Percentiles rank a stretch among this genome's conserved stretches.
These are phyloP conservation scores for Xerocomellus amylosporus DNA, from an alignment of 768 basidiomycete species.

Conservation along the genomic window DNA sequence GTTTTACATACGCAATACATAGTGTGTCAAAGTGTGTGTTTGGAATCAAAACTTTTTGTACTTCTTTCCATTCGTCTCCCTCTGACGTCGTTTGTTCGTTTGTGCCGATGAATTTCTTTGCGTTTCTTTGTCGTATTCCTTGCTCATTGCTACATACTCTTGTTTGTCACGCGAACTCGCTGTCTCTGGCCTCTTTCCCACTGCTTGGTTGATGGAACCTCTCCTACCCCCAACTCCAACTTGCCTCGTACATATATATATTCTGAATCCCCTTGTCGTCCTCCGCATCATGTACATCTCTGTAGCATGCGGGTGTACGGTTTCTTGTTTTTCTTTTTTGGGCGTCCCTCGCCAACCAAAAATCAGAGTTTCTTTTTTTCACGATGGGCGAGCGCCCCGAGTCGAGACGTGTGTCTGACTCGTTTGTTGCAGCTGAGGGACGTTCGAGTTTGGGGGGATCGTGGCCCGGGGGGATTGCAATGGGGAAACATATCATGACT, in stretches of 20 bases:
- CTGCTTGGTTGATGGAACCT: background rate
- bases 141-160: background rate
- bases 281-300: conserved; percentile 7
- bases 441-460: no score
- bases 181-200: background rate
- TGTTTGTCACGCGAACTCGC: background rate
- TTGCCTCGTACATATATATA: background rate
- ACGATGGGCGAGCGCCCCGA: no score
- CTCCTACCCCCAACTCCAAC: background rate
- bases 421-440: no score
- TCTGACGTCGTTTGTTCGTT: background rate
- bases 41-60: conserved; percentile 16
- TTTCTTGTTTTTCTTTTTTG: background rate
- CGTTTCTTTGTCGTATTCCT: background rate
- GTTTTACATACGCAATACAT: conserved; percentile 23
- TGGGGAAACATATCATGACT: no score
- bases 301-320: conserved; percentile 46
- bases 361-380: no score
- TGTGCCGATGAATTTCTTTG: background rate
- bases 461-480: no score
- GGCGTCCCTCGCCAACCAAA: background rate
- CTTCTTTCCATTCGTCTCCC: background rate
- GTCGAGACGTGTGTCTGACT: no score
- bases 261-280: background rate
- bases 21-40: conserved; percentile 3